Conservation (phyloP, 179 eudicot genomes). For the Actinidia polygama region DNA sequence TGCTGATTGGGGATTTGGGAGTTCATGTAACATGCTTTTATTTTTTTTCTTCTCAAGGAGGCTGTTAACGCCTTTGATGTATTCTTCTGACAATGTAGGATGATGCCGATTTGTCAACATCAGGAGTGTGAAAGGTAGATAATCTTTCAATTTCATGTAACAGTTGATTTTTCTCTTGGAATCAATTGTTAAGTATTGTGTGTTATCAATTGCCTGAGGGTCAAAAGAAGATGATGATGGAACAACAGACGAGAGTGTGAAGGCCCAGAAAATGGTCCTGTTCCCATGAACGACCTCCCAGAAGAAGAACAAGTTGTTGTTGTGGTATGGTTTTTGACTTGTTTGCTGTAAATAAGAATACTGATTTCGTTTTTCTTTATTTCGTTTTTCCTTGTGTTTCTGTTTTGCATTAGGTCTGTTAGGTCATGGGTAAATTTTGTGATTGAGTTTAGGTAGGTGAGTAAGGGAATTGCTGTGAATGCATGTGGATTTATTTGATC, state of each 20-base stretch:
- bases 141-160: conserved; percentile 17
- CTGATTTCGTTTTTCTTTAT: not conserved
- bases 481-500: not conserved
- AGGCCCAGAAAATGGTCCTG: conserved; percentile 97
- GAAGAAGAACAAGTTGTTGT: conserved; percentile 88
- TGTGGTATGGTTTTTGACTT: conserved; percentile 52
- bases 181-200: conserved; percentile 11
- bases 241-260: conserved; percentile 94
- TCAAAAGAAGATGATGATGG: conserved; percentile 98
- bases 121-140: conserved; percentile 89
- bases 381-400: not conserved
- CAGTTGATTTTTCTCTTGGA: not conserved
- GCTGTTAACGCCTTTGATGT: not conserved
- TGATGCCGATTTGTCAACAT: conserved; percentile 88
- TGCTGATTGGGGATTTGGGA: not conserved
- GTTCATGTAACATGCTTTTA: not conserved
- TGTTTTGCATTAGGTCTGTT: not conserved
- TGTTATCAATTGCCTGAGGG: conserved; percentile 52
- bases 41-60: not conserved
- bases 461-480: not conserved
- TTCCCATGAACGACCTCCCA: conserved; percentile 90
- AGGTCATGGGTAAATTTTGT: not conserved
- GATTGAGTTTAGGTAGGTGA: conserved; percentile 1
- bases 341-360: conserved; percentile 12
- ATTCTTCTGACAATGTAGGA: conserved; percentile 53